Base-by-base conservation (phyloP, 2,329 filamentous ascomycete genomes). In the Hypoxylon sp. region DNA sequence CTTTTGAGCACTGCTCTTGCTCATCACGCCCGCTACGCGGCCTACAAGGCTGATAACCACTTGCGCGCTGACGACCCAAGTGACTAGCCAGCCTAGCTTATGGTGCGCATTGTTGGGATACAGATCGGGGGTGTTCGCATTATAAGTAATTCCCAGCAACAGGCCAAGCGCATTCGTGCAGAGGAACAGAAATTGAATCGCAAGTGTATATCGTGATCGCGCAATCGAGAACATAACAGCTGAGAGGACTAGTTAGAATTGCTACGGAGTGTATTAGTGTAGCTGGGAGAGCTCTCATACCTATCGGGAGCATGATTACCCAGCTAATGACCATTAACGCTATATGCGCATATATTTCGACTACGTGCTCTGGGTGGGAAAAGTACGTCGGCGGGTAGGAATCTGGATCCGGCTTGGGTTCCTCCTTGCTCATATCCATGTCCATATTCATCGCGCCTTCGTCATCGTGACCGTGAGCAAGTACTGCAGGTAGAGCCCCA, bases 101-200 rank as follows among this genome's bases (percentile, higher is more conserved):
- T 94, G 90, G 79, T 98, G 95, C n/a, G 91, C 88, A 77, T 97
- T 97, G 77, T 92, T 91, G 33, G 90, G 90, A 78, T 97, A 98
- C 22, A 98, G 83, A 77, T 97, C 93, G 0, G 94, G 94, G 0
- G 94, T 97, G 70, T 88, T 89, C 64, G 87, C 85, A 78, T 96
- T 94, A 83, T 97, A 97, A 35, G 93, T 82, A 55, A 88, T 85
- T 6, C 88, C 89, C 27, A 92, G 78, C 13, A 93, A 76, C 25
- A 95, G 73, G 17, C 91, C 92, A 1, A 91, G 73, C 2, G 84
- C 85, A 77, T 94, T 93, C 37, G 85, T 78, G 1, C 85, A 81
- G 48, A 92, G 79, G 78, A 95, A 95, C 7, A 84, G 69, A 67
- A 94, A 85, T 76, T 97, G 95, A 0, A 85, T 81, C 0, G 86